Evolutionary conservation across 2,329 filamentous ascomycete species (phyloP), one percentile per base, ranked within the genome.

Genomic region (Neonectria neomacrospora): DNA sequence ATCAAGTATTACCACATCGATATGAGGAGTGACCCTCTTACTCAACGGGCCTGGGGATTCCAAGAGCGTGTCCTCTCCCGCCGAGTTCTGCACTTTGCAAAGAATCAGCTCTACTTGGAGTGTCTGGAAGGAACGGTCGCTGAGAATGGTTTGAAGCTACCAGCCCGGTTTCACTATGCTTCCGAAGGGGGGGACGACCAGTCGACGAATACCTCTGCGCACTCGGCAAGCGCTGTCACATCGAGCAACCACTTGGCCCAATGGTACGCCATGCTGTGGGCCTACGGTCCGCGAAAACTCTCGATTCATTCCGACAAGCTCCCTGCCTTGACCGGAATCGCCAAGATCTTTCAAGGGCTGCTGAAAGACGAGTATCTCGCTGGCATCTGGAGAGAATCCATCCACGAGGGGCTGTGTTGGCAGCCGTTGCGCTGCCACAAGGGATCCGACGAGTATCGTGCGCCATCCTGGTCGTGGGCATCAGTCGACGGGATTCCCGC

Each of bases 31-130:
- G 59, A 62, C 14, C 59, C 59, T 1, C 59, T 62, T 8, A 50
- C 59, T 3, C 26, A 57, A 34, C 44, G 70, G 18, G 69, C 63
- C 0, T 73, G 70, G 70, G 55, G 61, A 1, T 64, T 71, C 23
- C 70, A 73, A 16, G 68, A 73, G 34, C 65, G 68, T 6, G 51
- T 68, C 2, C 63, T 72, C 8, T 63, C 69, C 1, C 57, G 58
- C 5, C 50, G 70, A 10, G 50, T 63, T 0, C 30, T 72, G 3
- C 70, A 72, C 39, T 71, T 71, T 61, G 63, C 56, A 2, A 30
- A 61, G 16, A 42, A 65, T 18, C 58, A 67, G 42, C 22, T 65
- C 3, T 62, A 63, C 14, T 61, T 58, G 20, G 64, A 68, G 34
- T 68, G 75, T 34, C n/a, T 54, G 4, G 41, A 58, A n/a, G 54